Base-by-base conservation (phyloP, 2,329 filamentous ascomycete genomes). In the Pseudogymnoascus sp. region DNA sequence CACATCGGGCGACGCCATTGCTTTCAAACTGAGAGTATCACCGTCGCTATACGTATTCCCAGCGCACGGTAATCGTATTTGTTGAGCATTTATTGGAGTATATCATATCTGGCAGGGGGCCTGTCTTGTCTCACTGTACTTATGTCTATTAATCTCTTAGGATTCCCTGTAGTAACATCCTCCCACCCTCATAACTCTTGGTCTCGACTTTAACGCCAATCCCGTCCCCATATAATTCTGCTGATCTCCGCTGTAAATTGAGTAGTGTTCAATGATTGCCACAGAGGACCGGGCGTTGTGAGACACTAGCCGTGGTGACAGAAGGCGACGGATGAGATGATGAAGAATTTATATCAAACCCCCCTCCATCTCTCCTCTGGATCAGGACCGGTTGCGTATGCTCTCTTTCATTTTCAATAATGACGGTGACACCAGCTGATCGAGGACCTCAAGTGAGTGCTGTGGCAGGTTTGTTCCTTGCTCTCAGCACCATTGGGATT, bases 401-500 rank as follows among this genome's bases (percentile, higher is more conserved):
- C 43, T 18, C 4, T 12, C 4, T 18, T 54, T 18, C n/a, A 33
- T 2, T 18, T 33, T 18, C 25, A 33, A 54, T 25, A 33, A 54
- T 54, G 47, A 54, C 47, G n/a, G 47, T 33, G 47, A 54, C 47
- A 8, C 47, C 28, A 54, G 47, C 47, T 54, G 47, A 54, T 54
- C 25, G 47, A 33, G 47, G 47, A 2, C 47, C 47, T 33, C 47
- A 64, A 25, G 66, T 68, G 25, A 47, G 43, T n/a, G 65, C 60
- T 14, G 60, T 65, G 12, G 63, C 66, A 4, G 62, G 65, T 47
- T 41, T 71, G 1, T 75, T 76, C 60, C 67, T 77, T 9, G 60
- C 68, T 6, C 33, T 74, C 1, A 67, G 74, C n/a, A 76, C 73
- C 62, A 22, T 75, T 16, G 70, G 75, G 9, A 70, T 77, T 60